Conservation (phyloP, 2,329 filamentous ascomycete species). For the Fusarium begoniae region DNA sequence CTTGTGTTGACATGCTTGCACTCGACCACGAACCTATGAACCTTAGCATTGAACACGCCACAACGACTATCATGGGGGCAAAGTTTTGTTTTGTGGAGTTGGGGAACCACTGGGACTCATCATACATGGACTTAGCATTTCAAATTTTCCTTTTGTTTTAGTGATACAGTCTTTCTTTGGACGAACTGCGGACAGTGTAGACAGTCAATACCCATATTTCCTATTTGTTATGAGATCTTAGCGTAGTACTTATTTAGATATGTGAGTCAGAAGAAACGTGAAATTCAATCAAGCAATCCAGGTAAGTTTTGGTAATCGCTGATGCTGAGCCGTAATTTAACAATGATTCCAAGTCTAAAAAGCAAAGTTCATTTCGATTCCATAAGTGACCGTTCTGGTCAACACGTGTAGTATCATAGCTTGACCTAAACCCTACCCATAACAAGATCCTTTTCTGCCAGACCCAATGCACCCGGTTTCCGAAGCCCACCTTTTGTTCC, state of each 20-base stretch:
- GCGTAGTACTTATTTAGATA: slow-evolving; percentile 3
- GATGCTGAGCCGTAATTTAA: neutral
- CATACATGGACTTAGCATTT: slow-evolving; percentile 39
- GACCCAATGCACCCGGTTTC: slow-evolving; percentile 47
- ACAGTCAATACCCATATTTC: slow-evolving; percentile 47
- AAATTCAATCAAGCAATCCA: neutral
- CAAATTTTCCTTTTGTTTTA: slow-evolving; percentile 26
- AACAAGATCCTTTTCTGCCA: slow-evolving; percentile 30
- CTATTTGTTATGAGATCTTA: slow-evolving; percentile 27
- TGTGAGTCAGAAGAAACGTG: slow-evolving; percentile 1
- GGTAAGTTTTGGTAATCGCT: neutral
- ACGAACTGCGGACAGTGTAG: slow-evolving; percentile 41
- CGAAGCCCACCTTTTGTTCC: slow-evolving; percentile 61
- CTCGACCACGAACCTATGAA: slow-evolving; percentile 24
- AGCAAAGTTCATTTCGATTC: slow-evolving; percentile 31
- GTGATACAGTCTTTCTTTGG: slow-evolving; percentile 31
- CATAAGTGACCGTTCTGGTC: slow-evolving; percentile 25
- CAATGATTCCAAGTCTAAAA: slow-evolving; percentile 13
- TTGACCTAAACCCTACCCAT: slow-evolving; percentile 20
- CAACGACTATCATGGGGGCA: slow-evolving; percentile 31
- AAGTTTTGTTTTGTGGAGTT: slow-evolving; percentile 41
- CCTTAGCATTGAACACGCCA: slow-evolving; percentile 26
- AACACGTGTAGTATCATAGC: slow-evolving; percentile 31
- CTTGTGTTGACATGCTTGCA: slow-evolving; percentile 8
- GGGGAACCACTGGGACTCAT: slow-evolving; percentile 28